phyloP scores from a whole-genome alignment of 495 filamentous ascomycete genomes.

The Neurospora sp. region DNA sequence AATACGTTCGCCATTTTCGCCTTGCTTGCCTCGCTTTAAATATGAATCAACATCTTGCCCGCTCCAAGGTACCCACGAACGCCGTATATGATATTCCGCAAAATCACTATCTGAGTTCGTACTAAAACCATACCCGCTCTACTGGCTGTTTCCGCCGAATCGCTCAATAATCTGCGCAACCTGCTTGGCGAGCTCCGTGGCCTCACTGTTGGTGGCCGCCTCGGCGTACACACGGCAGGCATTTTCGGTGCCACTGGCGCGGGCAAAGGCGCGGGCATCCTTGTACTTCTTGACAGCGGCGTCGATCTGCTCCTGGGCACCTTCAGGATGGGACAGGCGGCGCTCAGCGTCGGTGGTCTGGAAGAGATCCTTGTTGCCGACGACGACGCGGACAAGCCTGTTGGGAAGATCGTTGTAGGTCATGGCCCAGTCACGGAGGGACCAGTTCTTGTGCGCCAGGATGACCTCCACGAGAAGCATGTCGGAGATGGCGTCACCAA shows the following conservation, averaged over 20 bases:
- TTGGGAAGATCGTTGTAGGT: conserved; percentile 97
- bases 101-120: neutral
- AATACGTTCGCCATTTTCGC: neutral
- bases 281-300: conserved; percentile 80
- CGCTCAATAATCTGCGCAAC: conserved; percentile 61
- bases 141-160: conserved; percentile 10
- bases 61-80: neutral
- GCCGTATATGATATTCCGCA: neutral
- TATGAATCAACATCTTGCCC: neutral
- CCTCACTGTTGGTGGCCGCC: conserved; percentile 72
- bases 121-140: neutral
- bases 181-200: conserved; percentile 75
- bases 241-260: conserved; percentile 91
- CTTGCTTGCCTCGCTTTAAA: neutral
- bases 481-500: conserved; percentile 92
- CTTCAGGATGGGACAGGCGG: conserved; percentile 65
- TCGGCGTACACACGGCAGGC: conserved; percentile 96
- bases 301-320: conserved; percentile 78
- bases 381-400: conserved; percentile 84
- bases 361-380: conserved; percentile 78
- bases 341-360: conserved; percentile 86
- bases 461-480: conserved; percentile 94
- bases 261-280: conserved; percentile 79
- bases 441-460: conserved; percentile 90
- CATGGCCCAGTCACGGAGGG: conserved; percentile 77